Conservation (phyloP, 2,329 filamentous ascomycete genomes). For the Raffaelea ambrosiae region DNA sequence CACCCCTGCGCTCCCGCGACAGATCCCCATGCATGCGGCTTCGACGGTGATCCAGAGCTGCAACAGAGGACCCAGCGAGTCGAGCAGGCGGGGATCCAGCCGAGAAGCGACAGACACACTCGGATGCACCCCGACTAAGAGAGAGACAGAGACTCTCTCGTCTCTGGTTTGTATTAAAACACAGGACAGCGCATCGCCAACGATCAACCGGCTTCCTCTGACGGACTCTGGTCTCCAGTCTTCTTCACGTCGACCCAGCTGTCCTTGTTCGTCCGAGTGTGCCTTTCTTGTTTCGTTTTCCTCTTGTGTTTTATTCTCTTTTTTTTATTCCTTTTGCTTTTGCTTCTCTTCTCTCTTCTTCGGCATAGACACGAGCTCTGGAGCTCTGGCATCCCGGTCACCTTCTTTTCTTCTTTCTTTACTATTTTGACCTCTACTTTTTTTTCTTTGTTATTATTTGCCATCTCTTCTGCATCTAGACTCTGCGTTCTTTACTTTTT, state of each 20-base stretch:
- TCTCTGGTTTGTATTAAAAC: too few relatives aligned
- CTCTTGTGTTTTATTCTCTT: background rate
- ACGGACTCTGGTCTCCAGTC: background rate
- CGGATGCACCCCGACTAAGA: too few relatives aligned
- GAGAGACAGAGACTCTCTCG: too few relatives aligned
- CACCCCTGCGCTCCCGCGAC: slow-evolving; percentile 1
- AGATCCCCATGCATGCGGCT: background rate
- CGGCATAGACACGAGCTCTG: background rate
- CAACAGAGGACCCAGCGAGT: too few relatives aligned
- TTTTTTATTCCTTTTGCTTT: background rate
- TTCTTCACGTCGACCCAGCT: too few relatives aligned
- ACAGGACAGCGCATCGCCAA: too few relatives aligned
- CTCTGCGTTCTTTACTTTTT: too few relatives aligned
- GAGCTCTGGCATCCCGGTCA: background rate
- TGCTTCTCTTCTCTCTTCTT: background rate
- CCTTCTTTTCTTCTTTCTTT: background rate
- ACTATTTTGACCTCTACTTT: background rate
- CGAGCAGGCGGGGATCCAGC: too few relatives aligned
- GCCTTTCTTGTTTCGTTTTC: background rate
- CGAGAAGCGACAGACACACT: too few relatives aligned
- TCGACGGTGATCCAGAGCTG: too few relatives aligned
- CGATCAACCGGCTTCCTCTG: background rate
- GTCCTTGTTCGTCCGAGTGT: too few relatives aligned
- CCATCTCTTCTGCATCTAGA: too few relatives aligned
- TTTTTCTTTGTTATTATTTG: background rate